A percentile compares a stretch with the other conserved stretches of the same genome.
Evolutionary conservation across 1,284 basidiomycete genomes (phyloP).

Genomic region (Caloboletus firmus): DNA sequence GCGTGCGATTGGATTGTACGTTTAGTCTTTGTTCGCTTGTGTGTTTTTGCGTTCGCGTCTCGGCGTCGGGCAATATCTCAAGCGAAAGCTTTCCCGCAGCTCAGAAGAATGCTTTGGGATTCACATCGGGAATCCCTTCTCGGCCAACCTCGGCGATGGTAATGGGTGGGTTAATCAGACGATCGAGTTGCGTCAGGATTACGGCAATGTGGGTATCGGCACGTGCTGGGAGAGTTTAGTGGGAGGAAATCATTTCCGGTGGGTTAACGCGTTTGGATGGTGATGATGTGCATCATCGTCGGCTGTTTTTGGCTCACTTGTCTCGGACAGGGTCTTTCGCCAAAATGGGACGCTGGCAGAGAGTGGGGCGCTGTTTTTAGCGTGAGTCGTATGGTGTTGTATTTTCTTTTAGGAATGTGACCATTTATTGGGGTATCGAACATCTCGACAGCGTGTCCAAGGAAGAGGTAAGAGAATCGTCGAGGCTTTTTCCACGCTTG

Average conservation of each 20-base stretch:
- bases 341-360: conserved; percentile 59
- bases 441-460: conserved; percentile 49
- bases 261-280: neutral
- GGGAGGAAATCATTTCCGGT: conserved; percentile 70
- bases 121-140: conserved; percentile 58
- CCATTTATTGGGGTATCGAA: neutral
- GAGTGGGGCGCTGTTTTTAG: conserved; percentile 63
- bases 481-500: neutral
- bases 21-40: neutral
- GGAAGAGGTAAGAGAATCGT: conserved; percentile 46
- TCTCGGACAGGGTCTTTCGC: conserved; percentile 45
- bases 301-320: neutral
- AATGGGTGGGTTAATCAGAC: conserved; percentile 51
- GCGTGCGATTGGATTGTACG: conserved; percentile 59
- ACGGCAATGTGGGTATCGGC: conserved; percentile 45
- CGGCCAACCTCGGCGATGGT: conserved; percentile 65
- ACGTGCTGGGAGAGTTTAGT: conserved; percentile 63
- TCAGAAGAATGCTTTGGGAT: conserved; percentile 64
- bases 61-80: neutral
- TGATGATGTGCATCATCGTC: neutral
- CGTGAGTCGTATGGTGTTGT: conserved; percentile 42
- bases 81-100: conserved; percentile 35
- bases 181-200: conserved; percentile 63
- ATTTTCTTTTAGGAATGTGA: neutral
- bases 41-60: neutral